Percentiles rank a stretch among this genome's conserved stretches.
Evolutionary conservation across 2,329 filamentous ascomycete genomes (phyloP).

Genomic region (Neonectria punicea): DNA sequence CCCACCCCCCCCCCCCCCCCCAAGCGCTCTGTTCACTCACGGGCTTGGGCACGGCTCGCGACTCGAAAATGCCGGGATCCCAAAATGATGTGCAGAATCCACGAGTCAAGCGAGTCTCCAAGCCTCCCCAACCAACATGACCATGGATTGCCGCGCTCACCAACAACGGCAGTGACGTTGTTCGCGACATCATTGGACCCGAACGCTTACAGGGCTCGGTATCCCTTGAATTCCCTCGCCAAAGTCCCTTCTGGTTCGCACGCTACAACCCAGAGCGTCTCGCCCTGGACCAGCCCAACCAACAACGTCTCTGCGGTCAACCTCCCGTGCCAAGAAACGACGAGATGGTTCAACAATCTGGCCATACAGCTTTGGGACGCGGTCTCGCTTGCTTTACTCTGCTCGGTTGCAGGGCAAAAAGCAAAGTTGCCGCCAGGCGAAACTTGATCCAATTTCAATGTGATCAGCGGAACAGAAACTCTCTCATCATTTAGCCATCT

Average conservation of each 20-base stretch:
- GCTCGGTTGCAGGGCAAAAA: slow-evolving; percentile 7
- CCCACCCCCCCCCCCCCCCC: slow-evolving; percentile 14
- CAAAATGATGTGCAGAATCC: slow-evolving; percentile 49
- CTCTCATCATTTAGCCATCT: slow-evolving; percentile 24
- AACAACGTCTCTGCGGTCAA: slow-evolving; percentile 1
- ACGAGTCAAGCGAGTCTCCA: slow-evolving; percentile 48
- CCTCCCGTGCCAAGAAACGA: slow-evolving; percentile 18
- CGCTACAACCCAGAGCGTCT: slow-evolving; percentile 1
- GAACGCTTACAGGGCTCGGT: slow-evolving; percentile 8
- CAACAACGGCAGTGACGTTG: slow-evolving; percentile 8
- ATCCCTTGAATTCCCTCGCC: background rate
- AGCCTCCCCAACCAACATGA: slow-evolving; percentile 29
- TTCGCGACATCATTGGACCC: slow-evolving; percentile 3
- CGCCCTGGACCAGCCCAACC: background rate
- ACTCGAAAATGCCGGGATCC: slow-evolving; percentile 39
- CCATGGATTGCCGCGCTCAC: slow-evolving; percentile 29
- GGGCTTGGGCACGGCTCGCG: slow-evolving; percentile 37
- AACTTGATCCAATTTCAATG: slow-evolving; percentile 6
- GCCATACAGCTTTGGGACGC: background rate
- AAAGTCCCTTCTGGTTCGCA: slow-evolving; percentile 4
- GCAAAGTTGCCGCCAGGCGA: background rate
- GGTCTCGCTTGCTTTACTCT: slow-evolving; percentile 10
- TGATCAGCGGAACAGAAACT: slow-evolving; percentile 11
- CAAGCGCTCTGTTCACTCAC: slow-evolving; percentile 31
- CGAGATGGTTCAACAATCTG: background rate